Base-by-base conservation (phyloP, 2,329 filamentous ascomycete genomes). In the Intubia oerlemansii region DNA sequence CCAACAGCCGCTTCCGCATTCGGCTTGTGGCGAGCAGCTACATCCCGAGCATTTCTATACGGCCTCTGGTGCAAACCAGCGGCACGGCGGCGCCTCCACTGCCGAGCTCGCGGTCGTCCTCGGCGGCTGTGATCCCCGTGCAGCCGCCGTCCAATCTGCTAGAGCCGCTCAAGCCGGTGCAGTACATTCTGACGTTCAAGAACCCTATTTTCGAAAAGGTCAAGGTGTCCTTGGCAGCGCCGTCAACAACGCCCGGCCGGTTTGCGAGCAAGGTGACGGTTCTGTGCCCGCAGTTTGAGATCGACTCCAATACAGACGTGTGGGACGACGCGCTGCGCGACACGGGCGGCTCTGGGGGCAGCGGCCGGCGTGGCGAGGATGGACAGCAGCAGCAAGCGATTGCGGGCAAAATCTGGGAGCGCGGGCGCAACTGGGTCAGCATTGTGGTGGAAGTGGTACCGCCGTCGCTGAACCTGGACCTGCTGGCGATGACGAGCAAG, bases 381-480 rank as follows among this genome's bases (percentile, higher is more conserved):
- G 44, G 46, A n/a, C 49, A 52, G 23, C 59, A 54, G 28, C 63
- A 68, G 27, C 70, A 68, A 43, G 67, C 78, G 11, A 82, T 91
- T 48, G 79, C 79, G 0, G 88, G 85, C 29, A 95, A 95, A 51
- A 72, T 95, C n/a, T 98, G 81, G 78, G 84, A 93, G 37, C 67
- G 74, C 30, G 85, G 84, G 0, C 62, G 84, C 20, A 98, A 95
- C 48, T 93, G 84, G 79, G 88, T 88, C 11, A 88, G 74, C 38
- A 80, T 98, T 9, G 78, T 93, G 13, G 59, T 98, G 16, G 88
- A 98, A 47, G 75, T 98, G 10, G 66, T 93, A 1, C 66, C 84
- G 2, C 57, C 67, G 1, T 61, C 57, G 25, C 46, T 71, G 14
- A 47, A 48, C 21, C 39, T 53, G 2, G 54, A 57, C 18, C 41